Percentiles rank a stretch among this genome's conserved stretches.
These are phyloP conservation scores for Aspergillus steynii DNA, from an alignment of 495 filamentous ascomycete species.

Conservation along the genomic window DNA sequence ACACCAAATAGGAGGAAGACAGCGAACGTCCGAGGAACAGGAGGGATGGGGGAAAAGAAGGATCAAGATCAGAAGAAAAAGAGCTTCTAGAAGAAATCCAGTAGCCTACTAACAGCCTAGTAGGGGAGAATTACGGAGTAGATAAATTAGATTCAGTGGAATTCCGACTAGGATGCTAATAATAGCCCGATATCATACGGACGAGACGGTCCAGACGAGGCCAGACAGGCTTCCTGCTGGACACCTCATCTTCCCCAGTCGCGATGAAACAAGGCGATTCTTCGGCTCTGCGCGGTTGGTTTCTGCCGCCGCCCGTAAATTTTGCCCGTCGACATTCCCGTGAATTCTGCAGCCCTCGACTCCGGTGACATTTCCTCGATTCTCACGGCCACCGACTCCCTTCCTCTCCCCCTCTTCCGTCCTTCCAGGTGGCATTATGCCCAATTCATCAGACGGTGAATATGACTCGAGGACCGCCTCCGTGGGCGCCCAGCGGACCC, in stretches of 20 bases:
- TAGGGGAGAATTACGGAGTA: not conserved
- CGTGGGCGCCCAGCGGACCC: conserved; percentile 32
- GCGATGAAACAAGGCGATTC: not conserved
- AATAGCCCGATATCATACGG: not conserved
- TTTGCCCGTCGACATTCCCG: not conserved
- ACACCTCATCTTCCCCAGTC: no score
- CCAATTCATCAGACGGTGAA: conserved; percentile 37
- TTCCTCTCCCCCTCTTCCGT: not conserved
- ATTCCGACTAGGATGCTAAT: not conserved
- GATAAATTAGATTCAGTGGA: no score
- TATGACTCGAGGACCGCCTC: conserved; percentile 45
- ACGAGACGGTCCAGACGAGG: not conserved
- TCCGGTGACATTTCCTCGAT: no score
- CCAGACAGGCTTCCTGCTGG: not conserved
- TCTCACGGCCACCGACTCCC: not conserved
- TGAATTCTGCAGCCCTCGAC: not conserved
- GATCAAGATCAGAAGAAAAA: not conserved
- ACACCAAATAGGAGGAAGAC: conserved; percentile 4
- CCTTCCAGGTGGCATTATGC: conserved; percentile 22
- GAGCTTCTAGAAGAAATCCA: not conserved
- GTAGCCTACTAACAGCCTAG: not conserved
- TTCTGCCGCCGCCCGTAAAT: conserved; percentile 26
- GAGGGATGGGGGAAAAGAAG: conserved; percentile 6
- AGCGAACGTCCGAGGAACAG: not conserved
- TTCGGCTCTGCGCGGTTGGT: conserved; percentile 16